phyloP scores from a whole-genome alignment of 2,329 filamentous ascomycete genomes.

The Sporothrix schenckii region DNA sequence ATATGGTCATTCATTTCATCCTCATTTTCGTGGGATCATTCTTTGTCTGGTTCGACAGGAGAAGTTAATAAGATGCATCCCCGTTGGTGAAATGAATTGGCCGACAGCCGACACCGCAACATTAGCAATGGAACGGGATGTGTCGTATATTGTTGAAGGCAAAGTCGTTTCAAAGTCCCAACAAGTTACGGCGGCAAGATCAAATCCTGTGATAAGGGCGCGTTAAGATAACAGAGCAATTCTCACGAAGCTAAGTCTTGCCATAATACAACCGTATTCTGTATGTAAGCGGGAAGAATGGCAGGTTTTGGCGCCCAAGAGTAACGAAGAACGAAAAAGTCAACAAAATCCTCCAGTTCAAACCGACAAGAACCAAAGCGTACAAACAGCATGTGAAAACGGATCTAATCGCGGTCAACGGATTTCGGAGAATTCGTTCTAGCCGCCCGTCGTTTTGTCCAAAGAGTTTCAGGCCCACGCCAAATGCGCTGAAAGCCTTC shows the following conservation, averaged over 20 bases:
- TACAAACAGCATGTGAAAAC: conserved; percentile 10
- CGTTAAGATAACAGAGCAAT: not conserved
- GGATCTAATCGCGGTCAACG: not conserved
- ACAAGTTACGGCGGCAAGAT: not conserved
- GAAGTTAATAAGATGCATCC: too few species aligned
- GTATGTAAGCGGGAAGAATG: not conserved
- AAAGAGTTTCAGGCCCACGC: not conserved
- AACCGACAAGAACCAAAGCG: not conserved
- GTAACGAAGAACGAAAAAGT: not conserved
- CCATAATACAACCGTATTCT: too few species aligned
- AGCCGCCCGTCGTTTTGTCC: not conserved
- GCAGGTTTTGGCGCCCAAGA: too few species aligned
- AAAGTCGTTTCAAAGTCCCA: conserved; percentile 1
- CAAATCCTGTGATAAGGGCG: not conserved
- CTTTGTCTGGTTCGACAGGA: too few species aligned
- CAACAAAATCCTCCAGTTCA: not conserved
- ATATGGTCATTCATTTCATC: not conserved
- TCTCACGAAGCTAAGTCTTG: not conserved
- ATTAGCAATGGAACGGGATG: too few species aligned
- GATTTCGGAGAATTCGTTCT: not conserved
- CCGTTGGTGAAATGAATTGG: not conserved
- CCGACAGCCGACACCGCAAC: too few species aligned
- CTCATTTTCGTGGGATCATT: not conserved
- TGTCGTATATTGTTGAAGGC: not conserved
- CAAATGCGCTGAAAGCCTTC: not conserved